These are phyloP conservation scores for Hyphopichia pseudoburtonii DNA, from an alignment of 1,139 yeast species.

Conservation along the genomic window DNA sequence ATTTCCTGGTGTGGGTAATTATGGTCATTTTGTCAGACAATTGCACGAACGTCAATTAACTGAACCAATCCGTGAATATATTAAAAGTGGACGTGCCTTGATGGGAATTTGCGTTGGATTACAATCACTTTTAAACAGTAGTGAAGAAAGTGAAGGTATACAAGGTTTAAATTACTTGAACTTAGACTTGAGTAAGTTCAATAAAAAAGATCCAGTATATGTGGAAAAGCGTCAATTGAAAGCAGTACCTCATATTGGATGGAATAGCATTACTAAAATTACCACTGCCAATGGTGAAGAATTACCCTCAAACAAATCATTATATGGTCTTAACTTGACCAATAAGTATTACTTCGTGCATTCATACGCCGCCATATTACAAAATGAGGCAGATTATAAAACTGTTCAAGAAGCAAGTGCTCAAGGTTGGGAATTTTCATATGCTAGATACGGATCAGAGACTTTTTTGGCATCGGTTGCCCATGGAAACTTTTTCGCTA, in stretches of 20 bases:
- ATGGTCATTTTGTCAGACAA: conserved; percentile 85
- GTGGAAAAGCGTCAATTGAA: conserved; percentile 34
- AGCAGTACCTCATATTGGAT: conserved; percentile 94
- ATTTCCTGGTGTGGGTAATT: conserved; percentile 96
- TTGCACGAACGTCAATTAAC: conserved; percentile 61
- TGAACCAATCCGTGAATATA: conserved; percentile 63
- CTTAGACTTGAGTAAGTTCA: conserved; percentile 58
- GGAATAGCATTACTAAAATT: conserved; percentile 57
- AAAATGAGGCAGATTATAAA: conserved; percentile 24
- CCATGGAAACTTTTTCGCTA: conserved; percentile 79
- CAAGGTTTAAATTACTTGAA: conserved; percentile 56
- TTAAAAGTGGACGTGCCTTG: conserved; percentile 71
- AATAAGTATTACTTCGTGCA: conserved; percentile 91
- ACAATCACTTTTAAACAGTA: conserved; percentile 73
- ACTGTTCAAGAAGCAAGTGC: conserved; percentile 27
- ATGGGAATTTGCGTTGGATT: conserved; percentile 98
- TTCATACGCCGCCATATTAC: conserved; percentile 76
- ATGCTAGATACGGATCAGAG: conserved; percentile 75
- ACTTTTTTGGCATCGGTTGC: conserved; percentile 80
- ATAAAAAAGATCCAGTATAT: conserved; percentile 40
- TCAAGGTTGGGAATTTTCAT: conserved; percentile 77
- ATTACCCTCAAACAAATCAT: conserved; percentile 22
- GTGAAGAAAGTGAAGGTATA: conserved; percentile 67
- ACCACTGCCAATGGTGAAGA: conserved; percentile 13
- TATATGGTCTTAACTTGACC: conserved; percentile 63